Base-by-base conservation (phyloP, 148 eudicot species). In the Camellia japonica region DNA sequence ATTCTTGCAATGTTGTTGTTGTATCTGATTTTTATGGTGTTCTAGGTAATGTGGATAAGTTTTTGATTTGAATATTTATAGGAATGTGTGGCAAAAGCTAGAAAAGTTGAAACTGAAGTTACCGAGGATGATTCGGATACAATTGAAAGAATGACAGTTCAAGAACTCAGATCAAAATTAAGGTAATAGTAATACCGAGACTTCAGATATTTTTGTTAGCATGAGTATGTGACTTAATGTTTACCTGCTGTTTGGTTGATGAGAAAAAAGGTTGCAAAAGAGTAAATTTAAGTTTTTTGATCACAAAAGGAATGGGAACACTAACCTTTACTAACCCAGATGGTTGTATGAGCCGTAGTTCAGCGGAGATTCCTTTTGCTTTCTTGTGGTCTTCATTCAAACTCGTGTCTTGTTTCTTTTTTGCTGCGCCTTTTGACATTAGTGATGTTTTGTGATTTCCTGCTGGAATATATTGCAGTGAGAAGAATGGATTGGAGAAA, bases 121-220 rank as follows among this genome's bases (percentile, higher is more conserved):
- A 56, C 77, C 4, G 79, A 56, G 80, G 73, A 83, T 76, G 91
- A 85, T 47, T 46, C 70, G 20, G 82, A 71, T 65, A 83, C 68
- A 70, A 65, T 86, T 38, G 91, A 88, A 73, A 86, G 72, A 19
- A 86, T 91, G 97, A 88, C 94, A 18, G 92, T 91, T 52, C 87
- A 81, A 67, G 83, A 93, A 75, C 93, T 91, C 78, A 85, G 88
- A 86, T 83, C 79, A 58, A 86, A 90, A 67, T 83, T 91, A 62
- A 90, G 94, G 97, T 92, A 81, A 41, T 67, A 7, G 64, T 71
- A 54, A 61, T 68, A 15, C 51, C 63, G 38, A 74, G 12, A 30
- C 42, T 55, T 54, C 3, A 20, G 23, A 43, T 73, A 49, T 19
- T 43, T 13, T 67, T 49, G 51, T 16, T 66, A 30, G 80, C 80